Base-by-base conservation (phyloP, 306 rosid genomes). In the Lupinus albus region DNA sequence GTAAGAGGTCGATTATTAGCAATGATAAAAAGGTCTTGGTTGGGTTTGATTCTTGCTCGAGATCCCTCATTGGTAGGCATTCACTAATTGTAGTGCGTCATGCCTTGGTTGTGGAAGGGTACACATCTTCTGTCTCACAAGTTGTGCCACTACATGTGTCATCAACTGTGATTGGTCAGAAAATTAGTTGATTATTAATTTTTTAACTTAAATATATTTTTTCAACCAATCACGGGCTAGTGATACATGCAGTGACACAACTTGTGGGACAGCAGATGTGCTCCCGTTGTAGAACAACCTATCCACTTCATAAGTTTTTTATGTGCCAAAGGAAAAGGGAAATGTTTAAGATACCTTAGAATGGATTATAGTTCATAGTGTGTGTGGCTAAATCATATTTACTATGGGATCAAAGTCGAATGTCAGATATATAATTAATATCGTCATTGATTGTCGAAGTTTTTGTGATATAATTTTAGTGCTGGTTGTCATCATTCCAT, bases 1-100 rank as follows among this genome's bases (percentile, higher is more conserved):
- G 38, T 64, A 63, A 64, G 78, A 63, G 71, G 39, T 50, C 9
- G 30, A 28, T 11, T 52, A 28, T 11, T 52, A 55, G 21, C 28
- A 32, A 25, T 52, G 71, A 42, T 16, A 16, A 11, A 62, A 55
- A 41, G 53, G 51, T 68, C 64, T 45, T 63, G 53, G 54, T 58
- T 74, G 45, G 45, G 65, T 54, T 60, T 30, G 7, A 8, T 18
- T 64, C 25, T 44, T 53, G 38, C 13, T 15, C 8, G 17, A n/a
- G 44, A 64, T 73, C 66, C 42, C 47, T 44, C 39, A 28, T 44
- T 53, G n/a, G 41, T 14, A 47, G 62, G 63, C n/a, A 53, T 38
- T 38, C 6, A 20, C 20, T 50, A 36, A 57, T 17, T 67, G 20
- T 65, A 21, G 39, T 20, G 21, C 49, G 11, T 52, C 9, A 0